A percentile compares a stretch with the other conserved stretches of the same genome.
These are phyloP conservation scores for Calvatia gigantea DNA, from an alignment of 768 basidiomycete genomes.

Conservation along the genomic window DNA sequence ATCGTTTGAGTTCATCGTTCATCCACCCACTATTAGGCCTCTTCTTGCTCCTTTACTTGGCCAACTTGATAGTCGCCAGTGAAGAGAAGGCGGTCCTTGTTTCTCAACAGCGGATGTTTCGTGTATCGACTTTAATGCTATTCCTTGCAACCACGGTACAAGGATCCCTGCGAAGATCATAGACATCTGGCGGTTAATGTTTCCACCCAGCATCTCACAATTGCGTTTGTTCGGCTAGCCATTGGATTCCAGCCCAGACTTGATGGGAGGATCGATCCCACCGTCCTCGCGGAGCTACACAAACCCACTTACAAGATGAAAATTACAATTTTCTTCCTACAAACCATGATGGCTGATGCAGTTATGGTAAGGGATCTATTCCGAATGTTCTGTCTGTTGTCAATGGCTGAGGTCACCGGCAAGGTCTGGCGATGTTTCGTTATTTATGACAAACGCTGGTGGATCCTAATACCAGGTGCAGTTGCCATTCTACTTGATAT, in stretches of 20 bases:
- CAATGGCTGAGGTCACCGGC: neutral
- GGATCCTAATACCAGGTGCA: neutral
- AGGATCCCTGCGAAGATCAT: neutral
- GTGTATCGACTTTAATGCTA: slow-evolving; percentile 1
- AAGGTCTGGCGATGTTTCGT: slow-evolving; percentile 1
- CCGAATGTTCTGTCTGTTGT: neutral
- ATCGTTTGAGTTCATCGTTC: neutral
- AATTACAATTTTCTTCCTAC: slow-evolving; percentile 1
- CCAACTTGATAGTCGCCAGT: neutral
- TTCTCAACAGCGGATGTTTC: neutral
- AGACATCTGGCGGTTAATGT: neutral
- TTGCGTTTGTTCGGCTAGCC: neutral
- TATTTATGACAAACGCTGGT: neutral
- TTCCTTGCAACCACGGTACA: neutral
- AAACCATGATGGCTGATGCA: neutral
- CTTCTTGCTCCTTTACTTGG: neutral
- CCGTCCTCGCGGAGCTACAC: neutral
- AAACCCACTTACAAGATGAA: neutral
- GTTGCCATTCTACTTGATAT: neutral
- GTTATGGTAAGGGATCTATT: neutral
- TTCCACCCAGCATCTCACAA: neutral
- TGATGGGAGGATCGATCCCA: neutral
- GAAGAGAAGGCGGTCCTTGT: neutral
- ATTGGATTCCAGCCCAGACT: neutral
- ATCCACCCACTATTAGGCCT: neutral